Percentiles rank a stretch among this genome's conserved stretches.
Conservation (phyloP, 345 rosid genomes). For the Dovyalis caffra region DNA sequence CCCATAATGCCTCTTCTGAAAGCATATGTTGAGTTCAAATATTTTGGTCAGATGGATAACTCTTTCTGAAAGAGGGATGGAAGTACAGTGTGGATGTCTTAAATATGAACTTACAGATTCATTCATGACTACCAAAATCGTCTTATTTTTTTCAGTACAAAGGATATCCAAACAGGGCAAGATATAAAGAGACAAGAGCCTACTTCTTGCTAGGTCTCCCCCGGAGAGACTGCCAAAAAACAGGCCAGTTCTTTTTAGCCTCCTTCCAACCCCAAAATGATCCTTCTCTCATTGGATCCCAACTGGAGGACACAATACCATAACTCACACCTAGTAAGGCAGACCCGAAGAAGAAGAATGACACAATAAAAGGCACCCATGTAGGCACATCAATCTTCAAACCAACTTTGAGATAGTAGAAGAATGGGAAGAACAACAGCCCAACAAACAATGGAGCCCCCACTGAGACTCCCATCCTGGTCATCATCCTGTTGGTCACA, state of each 20-base stretch:
- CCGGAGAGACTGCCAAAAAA: conserved; percentile 89
- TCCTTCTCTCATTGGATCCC: conserved; percentile 97
- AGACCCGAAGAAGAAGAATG: conserved; percentile 82
- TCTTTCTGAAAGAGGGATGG: background rate
- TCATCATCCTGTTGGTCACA: conserved; percentile 91
- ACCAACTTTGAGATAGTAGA: conserved; percentile 81
- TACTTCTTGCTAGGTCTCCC: conserved; percentile 57
- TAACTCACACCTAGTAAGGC: conserved; percentile 83
- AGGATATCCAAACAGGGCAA: background rate
- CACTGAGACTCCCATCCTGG: conserved; percentile 73
- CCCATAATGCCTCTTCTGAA: background rate
- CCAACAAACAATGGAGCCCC: conserved; percentile 76
- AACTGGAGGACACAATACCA: conserved; percentile 90
- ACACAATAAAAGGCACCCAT: conserved; percentile 83
- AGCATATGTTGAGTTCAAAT: background rate
- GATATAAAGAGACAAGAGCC: background rate
- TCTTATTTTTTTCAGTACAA: background rate
- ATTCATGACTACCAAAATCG: background rate
- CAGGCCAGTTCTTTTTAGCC: conserved; percentile 94
- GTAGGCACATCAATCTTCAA: conserved; percentile 76
- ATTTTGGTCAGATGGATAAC: background rate
- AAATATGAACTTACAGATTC: background rate
- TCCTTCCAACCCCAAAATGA: conserved; percentile 91
- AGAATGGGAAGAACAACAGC: conserved; percentile 78
- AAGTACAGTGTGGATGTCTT: too few relatives aligned